Percentiles rank a stretch among this genome's conserved stretches.
Evolutionary conservation across 164 flowering plant genomes (phyloP).

Genomic region (Aristolochia californica): DNA sequence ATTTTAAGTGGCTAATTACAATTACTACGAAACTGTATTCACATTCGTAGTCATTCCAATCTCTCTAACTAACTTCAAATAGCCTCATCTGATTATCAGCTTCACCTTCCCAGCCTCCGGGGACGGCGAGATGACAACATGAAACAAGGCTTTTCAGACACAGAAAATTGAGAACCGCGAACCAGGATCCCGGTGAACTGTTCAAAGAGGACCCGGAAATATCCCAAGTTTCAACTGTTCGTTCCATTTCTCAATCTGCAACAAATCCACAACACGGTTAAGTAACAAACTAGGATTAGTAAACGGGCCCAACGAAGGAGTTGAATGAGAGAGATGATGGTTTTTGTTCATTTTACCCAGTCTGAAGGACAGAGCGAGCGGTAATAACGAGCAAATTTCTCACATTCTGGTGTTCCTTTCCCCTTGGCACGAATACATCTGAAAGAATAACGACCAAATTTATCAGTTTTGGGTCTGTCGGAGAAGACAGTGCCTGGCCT

Average conservation of each 20-base stretch:
- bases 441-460: neutral
- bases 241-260: constrained; percentile 29
- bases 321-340: neutral
- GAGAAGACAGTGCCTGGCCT: neutral
- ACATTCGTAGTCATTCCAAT: too few relatives aligned
- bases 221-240: constrained; percentile 19
- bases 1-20: too few relatives aligned
- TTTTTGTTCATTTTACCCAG: constrained; percentile 16
- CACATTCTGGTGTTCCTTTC: constrained; percentile 17
- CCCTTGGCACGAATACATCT: constrained; percentile 26
- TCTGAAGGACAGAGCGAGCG: constrained; percentile 29
- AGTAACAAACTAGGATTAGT: neutral
- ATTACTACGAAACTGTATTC: too few relatives aligned
- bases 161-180: too few relatives aligned
- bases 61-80: too few relatives aligned
- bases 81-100: too few relatives aligned
- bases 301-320: neutral
- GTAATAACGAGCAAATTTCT: constrained; percentile 25
- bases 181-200: too few relatives aligned
- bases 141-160: too few relatives aligned
- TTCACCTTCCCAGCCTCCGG: too few relatives aligned
- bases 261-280: neutral
- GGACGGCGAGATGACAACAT: too few relatives aligned
- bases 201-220: constrained; percentile 20
- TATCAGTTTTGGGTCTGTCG: neutral